phyloP scores from a whole-genome alignment of 495 filamentous ascomycete genomes.

The Talaromyces thailandensis region DNA sequence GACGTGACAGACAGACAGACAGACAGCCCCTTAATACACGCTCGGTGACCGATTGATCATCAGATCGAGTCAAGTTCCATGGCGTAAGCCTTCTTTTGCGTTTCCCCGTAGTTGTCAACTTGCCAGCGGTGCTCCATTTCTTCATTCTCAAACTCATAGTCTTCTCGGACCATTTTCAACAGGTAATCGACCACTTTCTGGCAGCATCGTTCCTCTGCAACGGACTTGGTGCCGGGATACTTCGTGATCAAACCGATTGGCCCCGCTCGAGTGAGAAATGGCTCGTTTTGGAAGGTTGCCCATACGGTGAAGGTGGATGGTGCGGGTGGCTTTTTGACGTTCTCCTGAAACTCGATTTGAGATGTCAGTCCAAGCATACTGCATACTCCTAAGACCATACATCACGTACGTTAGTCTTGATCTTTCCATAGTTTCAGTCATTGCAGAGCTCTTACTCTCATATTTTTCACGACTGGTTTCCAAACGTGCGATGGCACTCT shows the following conservation, averaged over 20 bases:
- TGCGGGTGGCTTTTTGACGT: not conserved
- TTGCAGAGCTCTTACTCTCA: not conserved
- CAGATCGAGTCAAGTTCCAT: not conserved
- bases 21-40: not conserved
- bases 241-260: constrained; percentile 13
- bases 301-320: constrained; percentile 10
- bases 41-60: not conserved
- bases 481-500: constrained; percentile 3
- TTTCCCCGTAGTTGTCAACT: not conserved
- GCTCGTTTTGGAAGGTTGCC: constrained; percentile 19
- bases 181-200: constrained; percentile 18
- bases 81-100: not conserved
- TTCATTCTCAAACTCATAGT: constrained; percentile 10
- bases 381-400: constrained; percentile 16
- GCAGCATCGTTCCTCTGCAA: constrained; percentile 16
- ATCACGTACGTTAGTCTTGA: not conserved
- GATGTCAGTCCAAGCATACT: constrained; percentile 13
- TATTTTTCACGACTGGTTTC: constrained; percentile 6
- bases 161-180: constrained; percentile 20
- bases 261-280: constrained; percentile 25
- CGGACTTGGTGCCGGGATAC: not conserved
- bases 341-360: constrained; percentile 7
- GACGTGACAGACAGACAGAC: too few relatives aligned
- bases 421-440: not conserved
- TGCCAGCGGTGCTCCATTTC: not conserved